Evolutionary conservation across 2,329 filamentous ascomycete genomes (phyloP), one percentile per base, ranked within the genome.

Genomic region (Alternaria ventricosa): DNA sequence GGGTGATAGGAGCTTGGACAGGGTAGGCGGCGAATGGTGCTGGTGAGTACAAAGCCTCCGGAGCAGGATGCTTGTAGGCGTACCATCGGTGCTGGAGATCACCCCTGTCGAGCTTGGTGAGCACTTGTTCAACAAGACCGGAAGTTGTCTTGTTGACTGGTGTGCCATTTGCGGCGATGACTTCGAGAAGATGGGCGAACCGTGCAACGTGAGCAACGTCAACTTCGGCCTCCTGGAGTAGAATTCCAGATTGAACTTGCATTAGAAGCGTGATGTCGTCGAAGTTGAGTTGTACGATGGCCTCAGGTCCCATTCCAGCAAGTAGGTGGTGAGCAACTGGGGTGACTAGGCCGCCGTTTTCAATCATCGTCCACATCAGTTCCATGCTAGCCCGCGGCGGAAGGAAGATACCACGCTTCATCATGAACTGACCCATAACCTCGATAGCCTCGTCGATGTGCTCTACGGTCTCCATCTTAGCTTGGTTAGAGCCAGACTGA

Each of bases 381-480:
- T 86, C 84, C 80, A 89, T 85, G 73, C 84, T 85, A 62, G 87
- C 85, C 66, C 85, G 83, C 50, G 87, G 80, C 36, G 85, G 84
- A 55, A 88, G 79, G 43, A 85, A 78, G 61, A 83, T 80, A 60
- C 83, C 83, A 64, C 82, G 83, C 74, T 85, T 84, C 65, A 85
- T 82, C 72, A 89, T 82, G 72, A 88, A 85, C 53, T 83, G 83
- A 58, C 87, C 87, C 66, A 90, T 84, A 64, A 90, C 92, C 65
- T 96, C 90, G 63, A 92, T 86, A 33, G 90, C 93, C 80, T 97
- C 95, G 67, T 97, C 94, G 64, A 97, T 90, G 81, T 96, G 92
- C 72, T 96, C 92, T 30, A 85, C 84, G 53, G 91, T 80, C 63
- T 93, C 88, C 61, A 82, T 80, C 67, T 82, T 82, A 43, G 80